phyloP scores from a whole-genome alignment of 2,329 filamentous ascomycete genomes.

The Fusarium xylarioides region DNA sequence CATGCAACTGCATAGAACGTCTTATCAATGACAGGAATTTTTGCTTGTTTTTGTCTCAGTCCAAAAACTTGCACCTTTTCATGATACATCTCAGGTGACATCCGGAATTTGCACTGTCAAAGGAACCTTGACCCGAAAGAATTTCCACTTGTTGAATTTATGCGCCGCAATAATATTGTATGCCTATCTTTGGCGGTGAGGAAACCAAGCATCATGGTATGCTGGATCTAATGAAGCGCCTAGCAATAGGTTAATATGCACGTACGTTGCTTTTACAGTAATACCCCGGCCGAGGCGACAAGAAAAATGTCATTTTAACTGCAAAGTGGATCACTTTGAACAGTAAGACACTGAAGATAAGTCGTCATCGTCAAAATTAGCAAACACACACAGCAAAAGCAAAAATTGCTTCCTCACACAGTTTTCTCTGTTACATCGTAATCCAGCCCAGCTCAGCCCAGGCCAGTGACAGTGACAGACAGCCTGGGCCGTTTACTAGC shows the following conservation, averaged over 20 bases:
- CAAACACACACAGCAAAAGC: not conserved
- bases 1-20: not conserved
- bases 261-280: slow-evolving; percentile 31
- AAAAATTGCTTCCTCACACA: slow-evolving; percentile 13
- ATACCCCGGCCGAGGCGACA: not conserved
- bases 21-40: not conserved
- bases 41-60: not conserved
- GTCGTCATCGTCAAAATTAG: slow-evolving; percentile 3
- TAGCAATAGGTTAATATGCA: slow-evolving; percentile 22
- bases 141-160: slow-evolving; percentile 5
- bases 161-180: slow-evolving; percentile 2
- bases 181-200: slow-evolving; percentile 35
- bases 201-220: slow-evolving; percentile 24
- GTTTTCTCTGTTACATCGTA: slow-evolving; percentile 12
- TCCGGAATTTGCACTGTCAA: not conserved
- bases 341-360: slow-evolving; percentile 17
- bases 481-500: slow-evolving; percentile 26
- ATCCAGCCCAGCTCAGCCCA: not conserved
- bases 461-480: slow-evolving; percentile 6
- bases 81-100: not conserved
- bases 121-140: not conserved
- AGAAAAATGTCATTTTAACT: not conserved
- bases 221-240: slow-evolving; percentile 1
- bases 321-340: not conserved
- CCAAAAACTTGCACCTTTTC: not conserved